Evolutionary conservation across 1,284 basidiomycete species (phyloP), one percentile per base, ranked within the genome.

Genomic region (Fomitiporia mediterranea): DNA sequence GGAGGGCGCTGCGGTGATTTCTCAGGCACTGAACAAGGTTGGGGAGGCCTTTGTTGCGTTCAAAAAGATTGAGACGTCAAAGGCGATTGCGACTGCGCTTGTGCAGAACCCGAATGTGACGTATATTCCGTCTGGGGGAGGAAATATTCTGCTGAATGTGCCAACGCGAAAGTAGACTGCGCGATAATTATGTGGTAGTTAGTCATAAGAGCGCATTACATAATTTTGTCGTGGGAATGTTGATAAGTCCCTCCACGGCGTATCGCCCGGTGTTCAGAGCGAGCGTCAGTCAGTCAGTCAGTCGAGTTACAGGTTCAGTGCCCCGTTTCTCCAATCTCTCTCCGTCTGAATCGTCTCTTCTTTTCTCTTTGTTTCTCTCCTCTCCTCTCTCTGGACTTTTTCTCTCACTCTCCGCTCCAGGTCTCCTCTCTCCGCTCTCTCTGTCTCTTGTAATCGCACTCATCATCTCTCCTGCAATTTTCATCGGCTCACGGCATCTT

Each of bases 31-130:
- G 68, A 89, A 92, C 67, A 92, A 89, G 76, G 95, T 94, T 2
- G 97, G 96, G 17, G 94, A 98, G 67, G 96, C 93, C 37, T 93
- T 98, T 72, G 84, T 99, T 55, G 89, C 94, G 60, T 86, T 99
- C 70, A 82, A 95, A 66, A 93, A 95, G 74, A 99, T 99, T 66
- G 97, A 99, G 76, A 93, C 97, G 40, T 91, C 90, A 77, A 94
- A 98, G 77, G 95, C 96, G 57, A 98, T 99, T 66, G 94, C 83
- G 58, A 79, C 87, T 72, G 91, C 90, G 56, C 76, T 95, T 64
- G 70, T 88, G 28, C 74, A 70, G 64, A 93, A 89, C 67, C 82
- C 83, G 65, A 94, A 94, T 69, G 91, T 96, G 65, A 84, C 89
- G 38, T 96, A 94, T 69, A 84, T 96, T 59, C 93, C 93, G 52